Evolutionary conservation across 257 asterid species (phyloP), one percentile per base, ranked within the genome.

Genomic region (Ehretia macrophylla): DNA sequence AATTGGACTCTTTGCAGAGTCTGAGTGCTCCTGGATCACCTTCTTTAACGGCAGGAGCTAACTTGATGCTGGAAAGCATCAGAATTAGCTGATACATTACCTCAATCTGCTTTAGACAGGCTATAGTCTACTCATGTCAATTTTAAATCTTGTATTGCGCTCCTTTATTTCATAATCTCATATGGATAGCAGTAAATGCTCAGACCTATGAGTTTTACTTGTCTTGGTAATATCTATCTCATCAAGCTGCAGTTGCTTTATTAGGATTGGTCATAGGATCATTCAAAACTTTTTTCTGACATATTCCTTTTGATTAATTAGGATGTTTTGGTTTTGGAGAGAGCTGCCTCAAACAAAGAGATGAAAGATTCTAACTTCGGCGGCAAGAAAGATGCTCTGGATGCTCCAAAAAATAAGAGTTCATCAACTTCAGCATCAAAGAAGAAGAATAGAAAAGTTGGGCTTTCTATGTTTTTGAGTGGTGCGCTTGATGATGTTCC

Each of bases 401-500:
- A 69, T 20, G 14, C n/a, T 14, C 64, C 63, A 18, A 64, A 68
- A 50, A 53, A 64, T 52, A 80, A 64, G 60, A 62, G 39, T 32
- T 59, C 69, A 39, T 59, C 78, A 59, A 74, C 79, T 16, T 40
- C 82, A 57, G 46, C 81, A 51, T 77, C 88, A 32, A 93, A 87
- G 85, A 93, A 83, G 80, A 89, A 93, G 79, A 89, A 79, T 58
- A 82, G 82, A 60, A 89, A 89, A 79, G 99, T 96, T 5, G 95
- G 95, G 35, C 96, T 93, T 44, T 93, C 99, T 40, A 72, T 93
- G 96, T 93, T 93, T 71, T 82, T 93, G 55, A 93, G 81, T 68
- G 97, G 99, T 21, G 97, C 92, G 68, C 95, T 93, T 59, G 97
- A 93, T 44, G 94, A 89, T 45, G 71, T 70, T 45, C 86, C 94